phyloP scores from a whole-genome alignment of 441 rosid genomes.

The Gossypium gossypioides region DNA sequence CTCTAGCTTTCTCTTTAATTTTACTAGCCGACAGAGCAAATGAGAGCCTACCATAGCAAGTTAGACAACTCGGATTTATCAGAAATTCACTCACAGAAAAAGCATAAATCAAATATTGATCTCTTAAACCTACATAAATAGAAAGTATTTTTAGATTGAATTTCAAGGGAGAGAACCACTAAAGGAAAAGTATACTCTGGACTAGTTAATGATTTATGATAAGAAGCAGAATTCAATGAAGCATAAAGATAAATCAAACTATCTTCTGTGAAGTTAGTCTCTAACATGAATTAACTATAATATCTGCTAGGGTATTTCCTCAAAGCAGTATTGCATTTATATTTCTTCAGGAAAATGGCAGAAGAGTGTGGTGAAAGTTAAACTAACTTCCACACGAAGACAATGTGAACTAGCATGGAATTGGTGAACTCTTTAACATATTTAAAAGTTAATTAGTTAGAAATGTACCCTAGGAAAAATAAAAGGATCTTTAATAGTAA shows the following conservation, averaged over 20 bases:
- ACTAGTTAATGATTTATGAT: neutral
- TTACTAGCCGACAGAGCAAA: constrained; percentile 65
- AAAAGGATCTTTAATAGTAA: neutral
- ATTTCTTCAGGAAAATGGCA: neutral
- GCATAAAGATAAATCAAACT: neutral
- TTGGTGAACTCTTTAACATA: neutral
- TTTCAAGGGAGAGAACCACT: neutral
- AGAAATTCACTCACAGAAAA: neutral
- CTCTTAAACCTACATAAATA: neutral
- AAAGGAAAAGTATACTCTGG: neutral
- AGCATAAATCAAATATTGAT: neutral
- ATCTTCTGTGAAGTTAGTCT: neutral
- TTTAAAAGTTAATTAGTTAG: neutral
- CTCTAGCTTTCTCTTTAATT: constrained; percentile 80
- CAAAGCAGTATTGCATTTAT: neutral
- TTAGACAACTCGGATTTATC: neutral
- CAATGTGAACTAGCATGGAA: neutral
- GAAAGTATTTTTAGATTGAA: neutral
- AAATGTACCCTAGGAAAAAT: neutral
- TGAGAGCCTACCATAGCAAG: constrained; percentile 52
- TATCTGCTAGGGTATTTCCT: neutral
- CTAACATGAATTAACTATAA: neutral
- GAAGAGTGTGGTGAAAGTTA: neutral
- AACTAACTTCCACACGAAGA: neutral
- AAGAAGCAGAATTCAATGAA: neutral